Percentiles rank a stretch among this genome's conserved stretches.
These are phyloP conservation scores for Termitomyces bulborhizus DNA, from an alignment of 768 basidiomycete genomes.

Conservation along the genomic window DNA sequence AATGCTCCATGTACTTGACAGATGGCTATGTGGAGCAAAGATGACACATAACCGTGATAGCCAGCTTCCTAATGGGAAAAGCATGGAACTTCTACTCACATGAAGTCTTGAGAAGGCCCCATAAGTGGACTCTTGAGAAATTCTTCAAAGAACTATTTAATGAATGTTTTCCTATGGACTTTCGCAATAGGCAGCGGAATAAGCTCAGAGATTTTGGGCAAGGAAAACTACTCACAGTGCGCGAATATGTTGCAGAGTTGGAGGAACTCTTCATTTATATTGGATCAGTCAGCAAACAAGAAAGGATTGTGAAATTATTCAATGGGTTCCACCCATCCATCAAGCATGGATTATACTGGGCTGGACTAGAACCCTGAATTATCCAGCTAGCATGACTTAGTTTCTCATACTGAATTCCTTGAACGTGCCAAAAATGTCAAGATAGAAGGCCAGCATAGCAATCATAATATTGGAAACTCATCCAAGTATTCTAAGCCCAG, in stretches of 20 bases:
- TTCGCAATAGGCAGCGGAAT: neutral
- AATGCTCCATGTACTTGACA: constrained; percentile 9
- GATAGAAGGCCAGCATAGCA: too few species aligned
- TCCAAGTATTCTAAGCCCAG: too few species aligned
- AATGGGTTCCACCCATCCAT: neutral
- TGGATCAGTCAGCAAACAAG: neutral
- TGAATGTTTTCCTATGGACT: neutral
- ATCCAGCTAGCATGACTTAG: too few species aligned
- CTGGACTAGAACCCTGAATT: too few species aligned
- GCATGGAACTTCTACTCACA: neutral
- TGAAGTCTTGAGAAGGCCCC: neutral
- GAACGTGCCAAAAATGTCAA: too few species aligned
- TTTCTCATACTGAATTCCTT: too few species aligned
- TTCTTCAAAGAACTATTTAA: neutral
- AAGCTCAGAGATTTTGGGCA: constrained; percentile 18
- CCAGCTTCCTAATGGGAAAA: neutral
- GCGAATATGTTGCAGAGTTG: neutral
- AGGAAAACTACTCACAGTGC: neutral
- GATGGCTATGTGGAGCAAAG: neutral
- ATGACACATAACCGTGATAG: neutral
- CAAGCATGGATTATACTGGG: constrained; percentile 13
- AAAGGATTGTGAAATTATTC: neutral
- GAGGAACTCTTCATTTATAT: neutral
- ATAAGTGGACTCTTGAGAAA: neutral
- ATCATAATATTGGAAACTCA: too few species aligned